A percentile compares a stretch with the other conserved stretches of the same genome.
Evolutionary conservation across 2,329 filamentous ascomycete species (phyloP).

Genomic region (Ceratocystis cubensis): DNA sequence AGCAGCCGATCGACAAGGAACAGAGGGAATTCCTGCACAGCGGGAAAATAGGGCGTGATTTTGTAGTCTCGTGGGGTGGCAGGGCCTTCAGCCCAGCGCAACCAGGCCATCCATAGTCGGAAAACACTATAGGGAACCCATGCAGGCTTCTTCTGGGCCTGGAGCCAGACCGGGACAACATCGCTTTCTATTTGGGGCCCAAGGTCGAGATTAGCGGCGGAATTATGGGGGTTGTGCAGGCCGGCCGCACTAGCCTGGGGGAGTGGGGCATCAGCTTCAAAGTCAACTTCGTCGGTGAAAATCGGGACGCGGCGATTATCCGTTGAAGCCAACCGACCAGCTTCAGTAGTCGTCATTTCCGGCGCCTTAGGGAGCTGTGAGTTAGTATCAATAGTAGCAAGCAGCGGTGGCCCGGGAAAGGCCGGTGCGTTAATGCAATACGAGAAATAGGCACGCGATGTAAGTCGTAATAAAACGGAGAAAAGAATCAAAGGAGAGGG

Average conservation of each 20-base stretch:
- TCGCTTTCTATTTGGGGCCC: constrained; percentile 9
- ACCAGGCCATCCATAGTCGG: constrained; percentile 32
- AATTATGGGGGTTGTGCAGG: constrained; percentile 29
- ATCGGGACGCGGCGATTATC: too few species aligned
- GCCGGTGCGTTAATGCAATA: constrained; percentile 3
- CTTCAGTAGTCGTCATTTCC: background rate
- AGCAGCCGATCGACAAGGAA: constrained; percentile 49
- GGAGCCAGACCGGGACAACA: constrained; percentile 32
- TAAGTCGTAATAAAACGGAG: background rate
- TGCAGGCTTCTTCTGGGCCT: constrained; percentile 44
- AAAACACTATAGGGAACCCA: constrained; percentile 48
- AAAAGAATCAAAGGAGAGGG: background rate
- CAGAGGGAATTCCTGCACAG: constrained; percentile 54
- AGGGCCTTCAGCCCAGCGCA: constrained; percentile 45
- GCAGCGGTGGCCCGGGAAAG: background rate
- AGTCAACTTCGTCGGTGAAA: constrained; percentile 13
- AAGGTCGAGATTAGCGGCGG: constrained; percentile 19
- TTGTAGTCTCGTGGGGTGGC: constrained; percentile 37
- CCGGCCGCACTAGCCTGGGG: constrained; percentile 24
- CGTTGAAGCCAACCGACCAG: background rate
- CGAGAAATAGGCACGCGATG: background rate
- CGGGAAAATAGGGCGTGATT: constrained; percentile 51
- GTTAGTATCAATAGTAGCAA: background rate
- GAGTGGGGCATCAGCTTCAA: constrained; percentile 35
- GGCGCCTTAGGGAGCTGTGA: background rate